Evolutionary conservation across 495 filamentous ascomycete genomes (phyloP).

Genomic region (Tetracladium setigerum): DNA sequence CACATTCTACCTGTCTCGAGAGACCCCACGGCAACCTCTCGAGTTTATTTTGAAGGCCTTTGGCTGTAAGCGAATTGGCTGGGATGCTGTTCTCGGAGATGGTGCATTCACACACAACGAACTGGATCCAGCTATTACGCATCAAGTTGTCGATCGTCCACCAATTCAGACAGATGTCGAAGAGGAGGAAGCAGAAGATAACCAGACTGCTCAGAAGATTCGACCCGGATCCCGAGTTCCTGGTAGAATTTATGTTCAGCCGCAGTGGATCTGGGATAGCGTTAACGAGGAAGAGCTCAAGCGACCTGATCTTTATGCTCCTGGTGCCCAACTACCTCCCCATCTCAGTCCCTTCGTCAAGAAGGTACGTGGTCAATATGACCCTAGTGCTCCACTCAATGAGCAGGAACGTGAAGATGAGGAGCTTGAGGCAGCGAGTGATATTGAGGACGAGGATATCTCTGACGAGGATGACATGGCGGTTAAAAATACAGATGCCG

Average conservation of each 20-base stretch:
- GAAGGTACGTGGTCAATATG: slow-evolving; percentile 73
- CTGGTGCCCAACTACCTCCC: slow-evolving; percentile 81
- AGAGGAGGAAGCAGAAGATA: slow-evolving; percentile 48
- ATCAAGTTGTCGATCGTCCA: slow-evolving; percentile 90
- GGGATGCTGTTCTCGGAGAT: slow-evolving; percentile 83
- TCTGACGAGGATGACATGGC: slow-evolving; percentile 30
- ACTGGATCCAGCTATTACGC: slow-evolving; percentile 79
- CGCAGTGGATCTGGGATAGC: slow-evolving; percentile 98
- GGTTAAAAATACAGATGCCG: slow-evolving; percentile 22
- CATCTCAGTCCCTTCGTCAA: slow-evolving; percentile 97
- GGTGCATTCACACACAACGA: slow-evolving; percentile 89
- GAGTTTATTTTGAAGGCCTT: slow-evolving; percentile 94
- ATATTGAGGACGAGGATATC: slow-evolving; percentile 37
- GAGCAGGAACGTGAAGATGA: slow-evolving; percentile 81
- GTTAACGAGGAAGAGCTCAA: slow-evolving; percentile 85
- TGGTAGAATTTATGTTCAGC: slow-evolving; percentile 85
- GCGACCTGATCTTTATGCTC: slow-evolving; percentile 79
- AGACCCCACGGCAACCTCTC: slow-evolving; percentile 81
- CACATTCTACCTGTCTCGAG: slow-evolving; percentile 88
- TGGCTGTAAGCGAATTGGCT: slow-evolving; percentile 92
- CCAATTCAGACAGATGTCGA: slow-evolving; percentile 57
- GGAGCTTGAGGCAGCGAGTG: slow-evolving; percentile 49
- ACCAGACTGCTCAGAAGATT: slow-evolving; percentile 45
- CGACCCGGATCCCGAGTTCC: slow-evolving; percentile 62
- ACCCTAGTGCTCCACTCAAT: slow-evolving; percentile 72